Conservation (phyloP, 2,329 filamentous ascomycete genomes). For the Colletotrichum sojae region DNA sequence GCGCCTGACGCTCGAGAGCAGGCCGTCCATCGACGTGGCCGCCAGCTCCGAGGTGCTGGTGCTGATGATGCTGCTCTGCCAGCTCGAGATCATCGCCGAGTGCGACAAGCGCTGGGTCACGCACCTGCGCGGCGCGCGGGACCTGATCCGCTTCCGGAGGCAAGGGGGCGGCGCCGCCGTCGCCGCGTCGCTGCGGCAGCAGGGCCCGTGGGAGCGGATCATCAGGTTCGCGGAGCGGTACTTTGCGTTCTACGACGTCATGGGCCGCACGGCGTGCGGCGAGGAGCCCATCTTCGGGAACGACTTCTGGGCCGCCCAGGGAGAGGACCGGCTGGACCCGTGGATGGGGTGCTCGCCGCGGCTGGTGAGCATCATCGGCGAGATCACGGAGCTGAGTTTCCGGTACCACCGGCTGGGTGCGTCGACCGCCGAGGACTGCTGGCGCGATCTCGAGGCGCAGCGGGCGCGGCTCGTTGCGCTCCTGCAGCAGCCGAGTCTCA, state of each 20-base stretch:
- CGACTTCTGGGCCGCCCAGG: conserved; percentile 57
- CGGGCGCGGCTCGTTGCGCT: conserved; percentile 21
- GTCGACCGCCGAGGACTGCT: conserved; percentile 26
- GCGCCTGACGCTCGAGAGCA: conserved; percentile 27
- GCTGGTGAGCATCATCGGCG: conserved; percentile 56
- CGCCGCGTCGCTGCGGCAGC: conserved; percentile 15
- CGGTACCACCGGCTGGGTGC: conserved; percentile 45
- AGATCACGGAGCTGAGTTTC: conserved; percentile 58
- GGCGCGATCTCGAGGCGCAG: conserved; percentile 33
- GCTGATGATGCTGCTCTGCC: conserved; percentile 41
- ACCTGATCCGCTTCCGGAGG: conserved; percentile 55
- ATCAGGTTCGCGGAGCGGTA: conserved; percentile 53
- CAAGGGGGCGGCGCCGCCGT: conserved; percentile 37
- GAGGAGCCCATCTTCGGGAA: conserved; percentile 57
- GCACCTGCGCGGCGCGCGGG: conserved; percentile 59
- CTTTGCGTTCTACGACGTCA: conserved; percentile 62
- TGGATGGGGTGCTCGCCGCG: conserved; percentile 62
- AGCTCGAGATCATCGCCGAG: conserved; percentile 45
- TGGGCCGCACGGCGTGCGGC: conserved; percentile 60
- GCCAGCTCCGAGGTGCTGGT: conserved; percentile 39
- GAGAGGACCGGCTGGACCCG: conserved; percentile 51
- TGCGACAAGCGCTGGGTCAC: conserved; percentile 60
- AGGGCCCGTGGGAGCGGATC: conserved; percentile 42
- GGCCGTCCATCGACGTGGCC: conserved; percentile 28
- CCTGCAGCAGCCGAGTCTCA: conserved; percentile 26